Evolutionary conservation across 1,139 yeast species (phyloP).

Genomic region (Yamadazyma trypodendri): DNA sequence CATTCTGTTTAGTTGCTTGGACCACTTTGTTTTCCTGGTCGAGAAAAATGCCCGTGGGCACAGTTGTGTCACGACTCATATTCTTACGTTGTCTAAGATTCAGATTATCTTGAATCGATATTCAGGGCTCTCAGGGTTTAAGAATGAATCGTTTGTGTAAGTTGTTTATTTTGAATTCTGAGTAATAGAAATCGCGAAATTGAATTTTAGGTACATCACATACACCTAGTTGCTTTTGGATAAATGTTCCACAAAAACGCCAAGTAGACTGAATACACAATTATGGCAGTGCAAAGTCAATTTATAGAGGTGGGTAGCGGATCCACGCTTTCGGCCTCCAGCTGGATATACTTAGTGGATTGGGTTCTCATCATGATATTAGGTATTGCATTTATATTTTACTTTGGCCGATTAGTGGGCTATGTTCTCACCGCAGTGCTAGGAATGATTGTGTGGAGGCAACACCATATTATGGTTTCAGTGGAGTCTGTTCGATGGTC

Average conservation of each 20-base stretch:
- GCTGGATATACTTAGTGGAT: constrained; percentile 79
- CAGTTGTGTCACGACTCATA: neutral
- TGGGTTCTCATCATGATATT: constrained; percentile 73
- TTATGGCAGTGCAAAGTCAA: constrained; percentile 18
- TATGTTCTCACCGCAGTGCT: constrained; percentile 50
- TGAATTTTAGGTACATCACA: neutral
- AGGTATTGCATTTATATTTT: constrained; percentile 66
- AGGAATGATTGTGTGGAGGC: constrained; percentile 64
- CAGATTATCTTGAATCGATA: too few relatives aligned
- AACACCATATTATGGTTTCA: constrained; percentile 52
- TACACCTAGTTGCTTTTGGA: neutral
- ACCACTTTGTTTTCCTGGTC: constrained; percentile 1
- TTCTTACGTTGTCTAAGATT: neutral
- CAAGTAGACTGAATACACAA: too few relatives aligned
- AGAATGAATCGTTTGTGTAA: too few relatives aligned
- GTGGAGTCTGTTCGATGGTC: constrained; percentile 75
- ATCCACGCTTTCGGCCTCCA: constrained; percentile 17
- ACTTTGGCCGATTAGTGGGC: constrained; percentile 76
- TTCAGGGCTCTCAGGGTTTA: too few relatives aligned
- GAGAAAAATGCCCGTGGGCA: neutral
- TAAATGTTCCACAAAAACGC: neutral
- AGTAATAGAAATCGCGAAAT: too few relatives aligned
- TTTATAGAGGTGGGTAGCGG: constrained; percentile 16
- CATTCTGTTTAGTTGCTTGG: neutral
- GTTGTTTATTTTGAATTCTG: too few relatives aligned